Evolutionary conservation across 345 rosid genomes (phyloP).

Genomic region (Capsella bursapastoris): DNA sequence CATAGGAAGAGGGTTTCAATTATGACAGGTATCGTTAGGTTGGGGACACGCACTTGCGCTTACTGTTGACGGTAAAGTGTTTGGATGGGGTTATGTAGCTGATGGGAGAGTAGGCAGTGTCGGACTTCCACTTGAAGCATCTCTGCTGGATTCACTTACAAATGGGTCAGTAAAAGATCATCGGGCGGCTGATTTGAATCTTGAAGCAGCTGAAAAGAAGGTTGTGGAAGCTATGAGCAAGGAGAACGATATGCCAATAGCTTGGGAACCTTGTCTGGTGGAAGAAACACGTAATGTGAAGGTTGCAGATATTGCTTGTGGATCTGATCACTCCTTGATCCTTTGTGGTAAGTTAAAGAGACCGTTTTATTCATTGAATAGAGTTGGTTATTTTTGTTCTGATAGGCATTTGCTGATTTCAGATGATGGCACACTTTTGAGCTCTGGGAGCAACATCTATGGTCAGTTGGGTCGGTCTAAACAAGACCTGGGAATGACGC

Average conservation of each 20-base stretch:
- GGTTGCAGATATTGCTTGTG: constrained; percentile 74
- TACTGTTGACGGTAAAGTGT: constrained; percentile 72
- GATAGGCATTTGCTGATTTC: constrained; percentile 34
- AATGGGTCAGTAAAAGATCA: constrained; percentile 24
- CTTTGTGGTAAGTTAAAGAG: constrained; percentile 61
- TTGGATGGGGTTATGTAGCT: constrained; percentile 94
- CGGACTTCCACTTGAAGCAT: constrained; percentile 52
- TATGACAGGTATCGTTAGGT: constrained; percentile 82
- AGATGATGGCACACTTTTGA: constrained; percentile 72
- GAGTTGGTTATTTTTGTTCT: not conserved
- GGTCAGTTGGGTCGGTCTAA: constrained; percentile 82
- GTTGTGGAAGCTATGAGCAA: constrained; percentile 76
- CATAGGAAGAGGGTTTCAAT: not conserved
- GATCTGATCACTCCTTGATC: constrained; percentile 87
- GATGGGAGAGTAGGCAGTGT: constrained; percentile 84
- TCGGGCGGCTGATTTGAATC: constrained; percentile 32
- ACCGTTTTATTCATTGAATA: not conserved
- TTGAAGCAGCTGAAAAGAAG: constrained; percentile 62
- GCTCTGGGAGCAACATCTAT: constrained; percentile 80
- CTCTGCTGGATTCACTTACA: constrained; percentile 58
- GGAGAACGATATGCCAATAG: constrained; percentile 80
- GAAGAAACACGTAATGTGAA: constrained; percentile 59
- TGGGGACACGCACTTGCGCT: constrained; percentile 93
- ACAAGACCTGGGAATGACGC: constrained; percentile 62
- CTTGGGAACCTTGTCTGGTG: constrained; percentile 78